Conservation (phyloP, 352 stramenopile genomes). For the Vaucheria bursata region DNA sequence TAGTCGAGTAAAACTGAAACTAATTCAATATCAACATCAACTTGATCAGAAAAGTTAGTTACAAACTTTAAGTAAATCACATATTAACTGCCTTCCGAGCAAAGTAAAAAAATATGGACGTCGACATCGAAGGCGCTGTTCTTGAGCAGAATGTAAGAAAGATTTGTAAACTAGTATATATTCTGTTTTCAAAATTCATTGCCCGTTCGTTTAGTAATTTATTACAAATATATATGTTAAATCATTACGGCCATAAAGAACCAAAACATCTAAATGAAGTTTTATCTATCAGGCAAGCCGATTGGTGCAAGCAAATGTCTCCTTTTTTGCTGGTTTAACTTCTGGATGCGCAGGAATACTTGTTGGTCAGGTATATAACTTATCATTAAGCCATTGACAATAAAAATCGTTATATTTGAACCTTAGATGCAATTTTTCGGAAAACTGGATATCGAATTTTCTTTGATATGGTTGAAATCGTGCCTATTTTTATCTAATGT, state of each 20-base stretch:
- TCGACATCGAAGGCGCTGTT: not conserved
- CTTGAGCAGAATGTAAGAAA: not conserved
- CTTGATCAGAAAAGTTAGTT: too few species aligned
- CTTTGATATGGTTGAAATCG: not conserved
- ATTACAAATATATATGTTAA: not conserved
- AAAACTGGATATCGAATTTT: not conserved
- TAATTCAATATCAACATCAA: too few species aligned
- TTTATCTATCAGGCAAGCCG: not conserved
- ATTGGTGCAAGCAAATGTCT: not conserved
- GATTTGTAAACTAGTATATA: not conserved
- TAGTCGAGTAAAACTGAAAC: too few species aligned
- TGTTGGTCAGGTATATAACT: constrained; percentile 28
- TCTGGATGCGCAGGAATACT: constrained; percentile 37
- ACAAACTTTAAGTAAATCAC: too few species aligned
- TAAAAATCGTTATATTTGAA: not conserved
- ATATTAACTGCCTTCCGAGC: not conserved
- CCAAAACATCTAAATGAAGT: not conserved
- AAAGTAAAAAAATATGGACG: not conserved
- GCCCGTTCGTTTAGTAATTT: not conserved
- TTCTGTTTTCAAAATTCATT: not conserved
- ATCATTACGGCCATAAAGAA: not conserved
- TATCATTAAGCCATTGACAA: not conserved
- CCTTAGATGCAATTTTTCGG: not conserved
- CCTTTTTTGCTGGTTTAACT: constrained; percentile 22
- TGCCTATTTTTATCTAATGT: not conserved